phyloP scores from a whole-genome alignment of 2,329 filamentous ascomycete genomes.

The Botrytis squamosa region DNA sequence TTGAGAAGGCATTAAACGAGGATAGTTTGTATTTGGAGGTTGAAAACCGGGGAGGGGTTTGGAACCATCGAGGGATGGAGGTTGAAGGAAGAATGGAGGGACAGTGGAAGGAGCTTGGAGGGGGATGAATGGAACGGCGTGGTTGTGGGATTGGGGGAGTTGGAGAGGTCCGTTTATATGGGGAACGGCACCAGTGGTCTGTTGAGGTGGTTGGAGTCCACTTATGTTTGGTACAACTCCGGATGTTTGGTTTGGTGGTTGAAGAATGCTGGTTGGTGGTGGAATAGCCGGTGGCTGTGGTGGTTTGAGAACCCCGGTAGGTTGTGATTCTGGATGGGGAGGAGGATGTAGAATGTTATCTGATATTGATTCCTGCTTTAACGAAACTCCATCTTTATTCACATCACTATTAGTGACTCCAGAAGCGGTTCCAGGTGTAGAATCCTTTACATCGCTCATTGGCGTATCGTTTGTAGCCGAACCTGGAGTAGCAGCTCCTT shows the following conservation, averaged over 20 bases:
- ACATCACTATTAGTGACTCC: not conserved
- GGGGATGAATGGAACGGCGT: constrained; percentile 15
- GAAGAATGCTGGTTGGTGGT: constrained; percentile 12
- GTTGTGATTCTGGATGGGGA: constrained; percentile 26
- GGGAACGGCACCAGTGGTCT: constrained; percentile 22
- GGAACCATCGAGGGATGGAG: constrained; percentile 35
- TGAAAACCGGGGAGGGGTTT: constrained; percentile 40
- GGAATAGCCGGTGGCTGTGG: constrained; percentile 13
- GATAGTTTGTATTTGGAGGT: constrained; percentile 36
- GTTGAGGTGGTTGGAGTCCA: constrained; percentile 19
- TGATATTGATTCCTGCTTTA: constrained; percentile 5
- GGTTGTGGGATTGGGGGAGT: constrained; percentile 22
- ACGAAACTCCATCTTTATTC: constrained; percentile 1
- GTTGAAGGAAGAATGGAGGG: constrained; percentile 24
- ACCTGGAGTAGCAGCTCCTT: not conserved
- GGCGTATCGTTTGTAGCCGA: not conserved
- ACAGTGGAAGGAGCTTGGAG: constrained; percentile 9
- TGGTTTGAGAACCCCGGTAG: constrained; percentile 20
- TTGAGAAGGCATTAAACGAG: constrained; percentile 27
- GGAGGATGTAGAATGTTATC: constrained; percentile 13
- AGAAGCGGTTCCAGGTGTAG: not conserved
- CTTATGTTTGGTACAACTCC: constrained; percentile 22
- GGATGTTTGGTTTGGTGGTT: constrained; percentile 20
- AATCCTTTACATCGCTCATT: not conserved
- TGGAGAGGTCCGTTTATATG: constrained; percentile 16